phyloP scores from a whole-genome alignment of 106 monocot genomes.

The Apostasia ramifera region DNA sequence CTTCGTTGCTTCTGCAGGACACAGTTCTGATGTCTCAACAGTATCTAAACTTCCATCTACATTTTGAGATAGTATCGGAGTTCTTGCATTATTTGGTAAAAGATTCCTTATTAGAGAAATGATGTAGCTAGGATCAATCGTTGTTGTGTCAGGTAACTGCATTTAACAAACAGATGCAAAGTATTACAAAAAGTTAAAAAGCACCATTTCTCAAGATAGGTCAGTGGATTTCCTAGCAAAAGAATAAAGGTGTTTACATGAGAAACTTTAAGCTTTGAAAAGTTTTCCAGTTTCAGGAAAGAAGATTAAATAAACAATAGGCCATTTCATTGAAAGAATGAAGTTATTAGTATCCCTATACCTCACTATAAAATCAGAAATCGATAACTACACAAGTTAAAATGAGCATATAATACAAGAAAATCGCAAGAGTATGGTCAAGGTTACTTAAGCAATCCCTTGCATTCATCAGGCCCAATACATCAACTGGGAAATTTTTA shows the following conservation, averaged over 20 bases:
- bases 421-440: no score
- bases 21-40: constrained; percentile 1
- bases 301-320: no score
- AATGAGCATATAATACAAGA: no score
- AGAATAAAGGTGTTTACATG: not conserved
- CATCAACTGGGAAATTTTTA: no score
- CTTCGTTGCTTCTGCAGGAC: constrained; percentile 6
- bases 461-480: no score
- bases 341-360: no score
- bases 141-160: constrained; percentile 59
- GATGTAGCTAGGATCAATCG: constrained; percentile 91
- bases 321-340: no score
- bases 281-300: no score
- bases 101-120: constrained; percentile 83
- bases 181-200: not conserved
- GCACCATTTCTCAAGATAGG: not conserved
- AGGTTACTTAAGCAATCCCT: no score
- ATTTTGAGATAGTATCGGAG: constrained; percentile 14
- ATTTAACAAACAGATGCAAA: constrained; percentile 4
- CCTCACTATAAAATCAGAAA: no score
- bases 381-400: no score
- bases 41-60: not conserved
- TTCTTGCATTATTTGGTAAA: constrained; percentile 36
- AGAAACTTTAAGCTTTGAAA: no score
- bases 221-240: not conserved